Evolutionary conservation across 768 basidiomycete species (phyloP).

Genomic region (Auricularia cornea): DNA sequence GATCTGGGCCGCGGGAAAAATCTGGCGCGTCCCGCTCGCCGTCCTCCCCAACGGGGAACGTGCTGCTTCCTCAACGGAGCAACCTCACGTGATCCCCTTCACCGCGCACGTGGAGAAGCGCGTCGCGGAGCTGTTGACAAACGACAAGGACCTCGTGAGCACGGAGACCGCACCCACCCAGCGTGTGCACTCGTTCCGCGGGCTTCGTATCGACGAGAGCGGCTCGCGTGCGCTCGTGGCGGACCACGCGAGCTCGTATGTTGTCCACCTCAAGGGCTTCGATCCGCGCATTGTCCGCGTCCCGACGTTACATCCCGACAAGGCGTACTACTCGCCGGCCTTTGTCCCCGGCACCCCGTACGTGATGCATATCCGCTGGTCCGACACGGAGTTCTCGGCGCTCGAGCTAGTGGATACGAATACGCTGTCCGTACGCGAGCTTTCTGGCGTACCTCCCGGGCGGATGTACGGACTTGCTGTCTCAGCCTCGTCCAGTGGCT

Average conservation of each 20-base stretch:
- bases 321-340: slow-evolving; percentile 58
- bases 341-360: slow-evolving; percentile 42
- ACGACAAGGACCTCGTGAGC: slow-evolving; percentile 40
- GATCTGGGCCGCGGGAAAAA: slow-evolving; percentile 69
- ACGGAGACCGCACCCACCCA: slow-evolving; percentile 51
- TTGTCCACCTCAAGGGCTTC: slow-evolving; percentile 31
- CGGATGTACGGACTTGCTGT: slow-evolving; percentile 55
- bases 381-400: slow-evolving; percentile 49
- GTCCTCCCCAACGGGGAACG: slow-evolving; percentile 30
- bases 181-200: slow-evolving; percentile 53
- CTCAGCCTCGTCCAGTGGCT: slow-evolving; percentile 21
- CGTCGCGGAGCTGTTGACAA: slow-evolving; percentile 48
- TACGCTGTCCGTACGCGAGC: slow-evolving; percentile 35
- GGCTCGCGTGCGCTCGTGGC: slow-evolving; percentile 65
- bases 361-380: slow-evolving; percentile 62
- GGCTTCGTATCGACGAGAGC: slow-evolving; percentile 45
- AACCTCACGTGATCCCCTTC: slow-evolving; percentile 43
- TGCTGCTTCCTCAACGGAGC: slow-evolving; percentile 10
- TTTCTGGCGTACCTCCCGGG: slow-evolving; percentile 49
- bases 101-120: slow-evolving; percentile 54
- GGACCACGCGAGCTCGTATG: slow-evolving; percentile 18
- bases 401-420: slow-evolving; percentile 56
- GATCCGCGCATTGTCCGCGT: slow-evolving; percentile 22
- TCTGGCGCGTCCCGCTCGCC: slow-evolving; percentile 51
- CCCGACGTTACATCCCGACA: slow-evolving; percentile 39